Evolutionary conservation across 805 yeast genomes (phyloP), one percentile per base, ranked within the genome.

Genomic region (Sugiyamaella smithiae): DNA sequence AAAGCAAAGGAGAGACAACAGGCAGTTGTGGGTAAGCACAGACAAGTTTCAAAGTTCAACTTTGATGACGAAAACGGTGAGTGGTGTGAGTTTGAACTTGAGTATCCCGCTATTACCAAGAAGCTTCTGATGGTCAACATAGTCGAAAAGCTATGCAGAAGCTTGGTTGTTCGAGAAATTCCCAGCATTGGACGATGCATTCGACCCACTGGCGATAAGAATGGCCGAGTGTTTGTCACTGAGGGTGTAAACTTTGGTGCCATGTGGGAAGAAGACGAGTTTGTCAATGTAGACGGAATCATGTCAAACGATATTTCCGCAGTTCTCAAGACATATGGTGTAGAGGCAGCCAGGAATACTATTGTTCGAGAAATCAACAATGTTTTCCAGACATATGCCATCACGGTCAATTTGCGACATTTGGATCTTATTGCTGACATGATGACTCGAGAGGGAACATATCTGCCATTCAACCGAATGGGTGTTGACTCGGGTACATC

Each of bases 391-490:
- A 89, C 95, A 46, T 93, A 93, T 70, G 98, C 98, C 62, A 93
- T 93, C 65, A 73, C 89, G 51, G 99, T 93, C 51, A 85, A 93
- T 49, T 74, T 81, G 46, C 88, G 99, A 68, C 99, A 93, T 73
- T 81, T 93, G 71, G 99, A 93, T 66, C 80, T 93, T 67, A 84
- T 93, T 68, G 99, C 95, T 56, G 99, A 93, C 69, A 87, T 88
- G 88, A 93, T 93, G 99, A 93, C 99, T 4, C 82, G 99, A 70
- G 98, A 93, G 70, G 99, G 99, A 63, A 80, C 95, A 1, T 93
- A 90, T 66, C 72, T 91, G 65, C 96, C 99, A 22, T 93, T 93
- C 76, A 90, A 88, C 70, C 87, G 99, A 76, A 97, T 88, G 72
- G 99, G 99, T 69, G 90, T 95, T 66, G 98, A 93, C 67, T 79